Percentiles rank a stretch among this genome's conserved stretches.
These are phyloP conservation scores for Avena insularis DNA, from an alignment of 176 grass and related monocot species.

Conservation along the genomic window DNA sequence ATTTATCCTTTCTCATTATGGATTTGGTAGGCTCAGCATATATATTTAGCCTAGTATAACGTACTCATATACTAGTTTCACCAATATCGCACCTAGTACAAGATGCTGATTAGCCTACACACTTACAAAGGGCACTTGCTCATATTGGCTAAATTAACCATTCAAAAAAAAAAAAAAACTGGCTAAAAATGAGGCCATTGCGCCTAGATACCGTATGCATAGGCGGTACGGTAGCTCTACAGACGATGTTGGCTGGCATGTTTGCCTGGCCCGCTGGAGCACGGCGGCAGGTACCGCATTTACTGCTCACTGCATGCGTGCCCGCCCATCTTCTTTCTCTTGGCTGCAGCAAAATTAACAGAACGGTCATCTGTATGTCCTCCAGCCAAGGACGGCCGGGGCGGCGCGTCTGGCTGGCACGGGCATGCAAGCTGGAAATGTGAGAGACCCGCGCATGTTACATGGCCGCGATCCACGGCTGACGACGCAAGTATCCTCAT, in stretches of 20 bases:
- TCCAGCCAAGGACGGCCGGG: background rate
- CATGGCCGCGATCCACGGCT: background rate
- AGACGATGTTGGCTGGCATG: background rate
- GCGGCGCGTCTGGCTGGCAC: background rate
- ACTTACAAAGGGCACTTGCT: too few species aligned
- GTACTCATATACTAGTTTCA: too few species aligned
- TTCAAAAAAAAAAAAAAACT: too few species aligned
- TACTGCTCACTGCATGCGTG: background rate
- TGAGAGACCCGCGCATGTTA: background rate
- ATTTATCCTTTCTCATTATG: too few species aligned
- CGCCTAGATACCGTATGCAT: background rate
- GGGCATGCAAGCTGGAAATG: slow-evolving; percentile 16
- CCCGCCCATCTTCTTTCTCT: background rate
- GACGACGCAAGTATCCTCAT: background rate
- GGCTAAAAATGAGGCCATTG: too few species aligned
- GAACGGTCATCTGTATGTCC: slow-evolving; percentile 1
- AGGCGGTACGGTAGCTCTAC: too few species aligned
- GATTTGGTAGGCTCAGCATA: too few species aligned
- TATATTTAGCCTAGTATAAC: too few species aligned
- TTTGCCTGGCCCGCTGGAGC: background rate
- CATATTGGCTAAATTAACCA: too few species aligned
- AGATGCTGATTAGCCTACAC: too few species aligned
- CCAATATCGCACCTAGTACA: too few species aligned
- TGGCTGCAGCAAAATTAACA: background rate
- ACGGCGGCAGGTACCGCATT: background rate